A percentile compares a stretch with the other conserved stretches of the same genome.
Evolutionary conservation across 805 yeast genomes (phyloP).

Genomic region (Ogataea pignaliae): DNA sequence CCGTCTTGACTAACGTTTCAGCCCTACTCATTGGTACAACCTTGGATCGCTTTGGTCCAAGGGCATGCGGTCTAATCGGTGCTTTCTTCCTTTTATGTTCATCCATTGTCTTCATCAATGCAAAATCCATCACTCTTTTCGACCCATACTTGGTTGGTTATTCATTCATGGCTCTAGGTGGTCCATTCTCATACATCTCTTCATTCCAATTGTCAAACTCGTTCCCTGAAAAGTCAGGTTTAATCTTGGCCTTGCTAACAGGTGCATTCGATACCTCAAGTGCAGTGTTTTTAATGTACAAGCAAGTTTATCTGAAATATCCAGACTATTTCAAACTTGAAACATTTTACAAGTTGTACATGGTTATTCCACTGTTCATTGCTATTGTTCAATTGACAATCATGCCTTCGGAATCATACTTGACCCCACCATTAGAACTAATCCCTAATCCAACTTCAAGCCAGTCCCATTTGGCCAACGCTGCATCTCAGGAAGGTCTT

Average conservation of each 20-base stretch:
- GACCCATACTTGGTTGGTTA: slow-evolving; percentile 54
- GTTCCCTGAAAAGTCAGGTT: slow-evolving; percentile 49
- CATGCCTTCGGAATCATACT: slow-evolving; percentile 49
- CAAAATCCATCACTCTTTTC: slow-evolving; percentile 28
- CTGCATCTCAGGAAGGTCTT: slow-evolving; percentile 23
- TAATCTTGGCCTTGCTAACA: slow-evolving; percentile 48
- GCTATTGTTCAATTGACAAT: slow-evolving; percentile 39
- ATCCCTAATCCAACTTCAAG: slow-evolving; percentile 29
- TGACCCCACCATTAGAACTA: slow-evolving; percentile 35
- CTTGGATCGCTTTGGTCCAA: slow-evolving; percentile 49
- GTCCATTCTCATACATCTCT: slow-evolving; percentile 53
- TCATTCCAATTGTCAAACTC: slow-evolving; percentile 54
- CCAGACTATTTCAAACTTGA: slow-evolving; percentile 35
- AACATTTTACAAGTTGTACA: slow-evolving; percentile 43
- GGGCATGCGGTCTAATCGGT: slow-evolving; percentile 49
- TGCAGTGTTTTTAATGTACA: slow-evolving; percentile 48
- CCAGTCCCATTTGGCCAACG: slow-evolving; percentile 23
- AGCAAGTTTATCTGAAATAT: slow-evolving; percentile 33
- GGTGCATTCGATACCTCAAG: slow-evolving; percentile 60
- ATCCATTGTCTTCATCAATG: slow-evolving; percentile 41
- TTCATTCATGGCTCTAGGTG: slow-evolving; percentile 51
- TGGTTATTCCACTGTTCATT: slow-evolving; percentile 47
- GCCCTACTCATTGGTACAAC: slow-evolving; percentile 48
- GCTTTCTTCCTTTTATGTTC: slow-evolving; percentile 43
- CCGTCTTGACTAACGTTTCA: slow-evolving; percentile 50